Base-by-base conservation (phyloP, 345 rosid species). In the Boechera divaricarpa region DNA sequence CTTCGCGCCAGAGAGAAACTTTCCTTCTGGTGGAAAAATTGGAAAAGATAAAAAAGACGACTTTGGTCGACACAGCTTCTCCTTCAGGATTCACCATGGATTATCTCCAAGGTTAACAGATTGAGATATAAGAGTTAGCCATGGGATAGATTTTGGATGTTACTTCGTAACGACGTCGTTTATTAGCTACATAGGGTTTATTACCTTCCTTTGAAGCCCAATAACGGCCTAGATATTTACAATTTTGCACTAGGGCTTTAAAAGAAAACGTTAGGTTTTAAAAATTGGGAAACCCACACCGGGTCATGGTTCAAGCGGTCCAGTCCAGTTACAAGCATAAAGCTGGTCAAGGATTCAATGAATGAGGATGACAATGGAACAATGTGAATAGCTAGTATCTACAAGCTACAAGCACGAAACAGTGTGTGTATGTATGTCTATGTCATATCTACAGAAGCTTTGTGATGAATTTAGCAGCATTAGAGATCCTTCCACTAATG, bases 1-100 rank as follows among this genome's bases (percentile, higher is more conserved):
- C 81, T 26, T 77, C 3, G 21, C 10, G 36, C 29, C 36, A 63
- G 41, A 58, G 28, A 39, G 62, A 72, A n/a, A 33, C 16, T 42
- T 16, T 10, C 21, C 24, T 58, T 66, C 51, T 42, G 45, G 18
- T 53, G 35, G 47, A 35, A 21, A 63, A 71, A 49, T 56, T 45
- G 36, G 21, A 47, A 35, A 45, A 63, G 49, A 49, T 12, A 65
- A 58, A 29, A 29, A 70, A 63, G 66, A 71, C 44, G 77, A 65
- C 72, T 77, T 38, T 29, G 69, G 79, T 76, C 74, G 79, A 60
- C 45, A 28, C 62, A 72, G 71, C 32, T 21, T 51, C 59, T 67
- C 51, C 74, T 53, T 60, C 73, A 67, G 77, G 70, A 38, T 67
- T 28, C 63, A 78, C 81, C 81, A 78, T 78, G 69, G 69, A 78